Base-by-base conservation (phyloP, 306 rosid species). In the Quercus mongolica region DNA sequence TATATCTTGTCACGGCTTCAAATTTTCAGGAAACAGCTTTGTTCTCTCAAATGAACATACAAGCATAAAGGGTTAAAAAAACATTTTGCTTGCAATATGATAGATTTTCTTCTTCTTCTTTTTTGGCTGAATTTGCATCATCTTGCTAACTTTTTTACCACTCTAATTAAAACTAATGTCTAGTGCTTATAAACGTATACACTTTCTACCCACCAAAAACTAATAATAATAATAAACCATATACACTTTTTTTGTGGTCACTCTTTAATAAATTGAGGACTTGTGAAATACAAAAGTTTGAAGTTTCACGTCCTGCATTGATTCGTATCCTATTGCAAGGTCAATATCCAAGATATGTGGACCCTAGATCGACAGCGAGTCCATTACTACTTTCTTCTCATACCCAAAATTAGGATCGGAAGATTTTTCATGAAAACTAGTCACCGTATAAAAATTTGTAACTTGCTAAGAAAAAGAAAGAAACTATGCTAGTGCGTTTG, bases 321-420 rank as follows among this genome's bases (percentile, higher is more conserved):
- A 19, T 25, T 7, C 25, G 10, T 58, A n/a, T 41, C 64, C 88
- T 74, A 81, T 78, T 85, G 38, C 65, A 35, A 62, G 62, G 85
- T 81, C 85, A 77, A 81, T 8, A 55, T 4, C 70, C 21, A 4
- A 4, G 28, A 83, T 14, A 65, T 21, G 71, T 54, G 41, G 79
- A 30, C 74, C 62, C 59, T 63, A 33, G 57, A 46, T 69, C 33
- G 75, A 58, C 57, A 19, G 4, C 2, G 6, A 68, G 51, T 35
- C 49, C 52, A 63, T 28, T 8, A 15, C 15, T 5, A 11, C 15
- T 26, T 13, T 21, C 72, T 3, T 63, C 38, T 63, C 44, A 20
- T 52, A 59, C 65, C 41, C 78, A 7, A 5, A 64, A 26, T 63
- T 54, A 78, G 28, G 74, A 15, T 75, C 74, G 26, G 3, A 25